Evolutionary conservation across 169 alveolate genomes (phyloP), one percentile per base, ranked within the genome.

Genomic region (Plasmodium sp.): DNA sequence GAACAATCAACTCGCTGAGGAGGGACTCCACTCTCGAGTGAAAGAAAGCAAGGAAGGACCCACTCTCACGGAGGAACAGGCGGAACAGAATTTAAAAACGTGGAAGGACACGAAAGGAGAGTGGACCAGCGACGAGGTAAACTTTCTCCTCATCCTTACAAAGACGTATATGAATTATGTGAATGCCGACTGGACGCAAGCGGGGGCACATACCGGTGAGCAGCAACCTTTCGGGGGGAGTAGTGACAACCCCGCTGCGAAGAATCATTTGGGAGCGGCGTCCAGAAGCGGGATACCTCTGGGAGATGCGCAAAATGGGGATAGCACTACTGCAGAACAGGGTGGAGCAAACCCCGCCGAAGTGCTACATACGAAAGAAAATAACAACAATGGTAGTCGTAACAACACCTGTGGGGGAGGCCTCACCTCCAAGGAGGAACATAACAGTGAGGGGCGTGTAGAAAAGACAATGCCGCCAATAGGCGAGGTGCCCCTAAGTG

Each of bases 91-190:
- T 14, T 58, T 90, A 22, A 80, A 80, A 62, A 62, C 34, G 36
- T 90, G 94, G 88, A 62, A 48, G 12, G 72, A 51, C 51, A 90
- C 48, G 51, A 90, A 58, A 34, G 79, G 39, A 14, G 94, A 79
- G 41, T 90, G 94, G 94, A 45, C 86, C 43, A 41, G 18, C 16
- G 94, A 90, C 16, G 94, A 90, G 80, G 72, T 81, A 18, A 90
- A 56, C 80, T 90, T 90, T 67, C 90, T 90, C 43, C 90, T 90
- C 39, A 90, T 90, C 34, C 83, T 90, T 56, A 67, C 90, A 58
- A 90, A 90, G 51, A 90, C 94, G 14, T 90, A 90, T 41, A 90
- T 90, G 90, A 90, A 90, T 79, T 90, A 90, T 67, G 82, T 90
- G 72, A 90, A 90, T 45, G 2, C 72, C 22, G 94, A 90, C 33